These are phyloP conservation scores for Chenopodium formosanum DNA, from an alignment of 148 eudicot genomes.

Conservation along the genomic window DNA sequence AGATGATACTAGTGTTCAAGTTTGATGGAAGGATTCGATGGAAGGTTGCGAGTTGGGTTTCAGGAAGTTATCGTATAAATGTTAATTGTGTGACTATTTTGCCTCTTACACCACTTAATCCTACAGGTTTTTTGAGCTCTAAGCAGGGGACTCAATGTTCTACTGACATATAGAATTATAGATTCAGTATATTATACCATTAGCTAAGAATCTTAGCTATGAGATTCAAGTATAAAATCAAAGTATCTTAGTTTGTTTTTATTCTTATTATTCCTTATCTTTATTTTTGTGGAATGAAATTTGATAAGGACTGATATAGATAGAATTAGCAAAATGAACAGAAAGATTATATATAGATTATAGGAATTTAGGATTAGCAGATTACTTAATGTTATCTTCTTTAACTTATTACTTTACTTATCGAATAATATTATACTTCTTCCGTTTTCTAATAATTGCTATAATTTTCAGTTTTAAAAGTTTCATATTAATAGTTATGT, in stretches of 20 bases:
- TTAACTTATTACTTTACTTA: background rate
- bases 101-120: conserved; percentile 49
- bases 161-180: conserved; percentile 54
- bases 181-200: background rate
- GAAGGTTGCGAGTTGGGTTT: conserved; percentile 88
- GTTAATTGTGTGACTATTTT: conserved; percentile 65
- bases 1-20: conserved; percentile 46
- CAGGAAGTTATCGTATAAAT: conserved; percentile 61
- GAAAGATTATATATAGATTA: background rate
- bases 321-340: conserved; percentile 1
- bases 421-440: no score
- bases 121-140: conserved; percentile 45
- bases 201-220: background rate
- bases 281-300: background rate
- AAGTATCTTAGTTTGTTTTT: background rate
- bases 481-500: no score
- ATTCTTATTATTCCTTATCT: background rate
- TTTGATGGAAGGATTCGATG: conserved; percentile 63
- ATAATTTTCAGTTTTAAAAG: no score
- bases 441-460: no score
- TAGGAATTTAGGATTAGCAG: no score
- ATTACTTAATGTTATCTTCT: background rate
- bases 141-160: conserved; percentile 72
- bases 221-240: conserved; percentile 15
- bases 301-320: background rate